Evolutionary conservation across 1,284 basidiomycete species (phyloP), one percentile per base, ranked within the genome.

Genomic region (Ganoderma lingzhi): DNA sequence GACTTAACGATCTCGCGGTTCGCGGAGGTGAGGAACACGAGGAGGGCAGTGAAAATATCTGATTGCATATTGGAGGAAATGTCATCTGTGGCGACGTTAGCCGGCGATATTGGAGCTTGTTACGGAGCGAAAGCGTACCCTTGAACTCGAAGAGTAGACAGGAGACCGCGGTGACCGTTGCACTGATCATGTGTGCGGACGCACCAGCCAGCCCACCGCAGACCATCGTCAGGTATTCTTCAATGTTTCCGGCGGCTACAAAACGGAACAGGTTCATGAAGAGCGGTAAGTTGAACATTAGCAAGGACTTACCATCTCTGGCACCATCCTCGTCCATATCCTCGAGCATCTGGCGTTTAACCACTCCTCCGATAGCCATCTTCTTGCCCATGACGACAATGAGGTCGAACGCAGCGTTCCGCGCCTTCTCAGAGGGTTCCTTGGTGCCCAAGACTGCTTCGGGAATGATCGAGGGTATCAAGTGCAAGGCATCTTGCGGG

Each of bases 1-100:
- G 96, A 96, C 81, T 99, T 99, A 80, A 99, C 95, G 72, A 99
- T 99, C 82, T 99, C 98, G 65, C 98, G 93, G 82, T 99, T 99
- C 62, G 94, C 91, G 37, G 96, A 98, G 30, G 89, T 88, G 55
- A 99, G 85, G 84, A 99, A 99, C 53, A 98, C 93, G 63, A 95
- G 86, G 53, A 98, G 84, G 0, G 98, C 99, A 4, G 90, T 86
- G 67, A 99, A 86, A 56, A 99, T 89, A 78, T 99, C 97, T 37
- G 86, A 87, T 66, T 95, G 92, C 86, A 96, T 96, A n/a, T 86
- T 84, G 2, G 84, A 73, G 6, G 92, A 90, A 60, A 99, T 90
- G 0, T 85, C 78, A 65, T 94, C 95, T 97, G 53, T 3, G 23
- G 17, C 63, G 3, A 8, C 10, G 28, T 58, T 41, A 45, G 9